Evolutionary conservation across 208 protist species (phyloP).

Genomic region (Tetramitus jugosus): DNA sequence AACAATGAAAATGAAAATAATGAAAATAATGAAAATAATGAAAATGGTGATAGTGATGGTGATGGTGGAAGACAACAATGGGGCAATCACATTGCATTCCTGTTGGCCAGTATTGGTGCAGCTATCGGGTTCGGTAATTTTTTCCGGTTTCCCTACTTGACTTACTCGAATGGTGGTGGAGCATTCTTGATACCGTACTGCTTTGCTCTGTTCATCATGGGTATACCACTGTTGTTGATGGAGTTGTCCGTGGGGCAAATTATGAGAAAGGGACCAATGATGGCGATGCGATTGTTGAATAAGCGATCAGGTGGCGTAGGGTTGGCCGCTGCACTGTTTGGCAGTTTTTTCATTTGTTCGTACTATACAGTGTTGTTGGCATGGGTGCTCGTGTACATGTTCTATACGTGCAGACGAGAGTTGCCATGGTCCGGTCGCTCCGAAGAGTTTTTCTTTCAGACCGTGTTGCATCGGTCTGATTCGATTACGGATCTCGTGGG

Average conservation of each 20-base stretch:
- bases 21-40: no score
- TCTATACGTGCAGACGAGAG: background rate
- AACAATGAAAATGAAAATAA: no score
- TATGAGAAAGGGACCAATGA: background rate
- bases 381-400: background rate
- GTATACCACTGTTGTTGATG: background rate
- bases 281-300: background rate
- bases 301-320: background rate
- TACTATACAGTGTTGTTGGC: background rate
- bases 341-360: background rate
- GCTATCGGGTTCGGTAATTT: slow-evolving; percentile 11
- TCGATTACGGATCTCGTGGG: background rate
- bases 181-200: slow-evolving; percentile 14
- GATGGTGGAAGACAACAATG: background rate
- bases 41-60: no score
- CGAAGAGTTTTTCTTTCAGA: background rate
- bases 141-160: background rate
- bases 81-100: background rate
- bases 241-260: slow-evolving; percentile 2
- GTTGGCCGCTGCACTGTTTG: background rate
- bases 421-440: background rate
- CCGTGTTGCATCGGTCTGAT: background rate
- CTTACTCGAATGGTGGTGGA: background rate
- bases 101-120: background rate
- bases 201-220: background rate